Percentiles rank a stretch among this genome's conserved stretches.
phyloP scores from a whole-genome alignment of 768 basidiomycete genomes.

The Leccinum uliginosum region DNA sequence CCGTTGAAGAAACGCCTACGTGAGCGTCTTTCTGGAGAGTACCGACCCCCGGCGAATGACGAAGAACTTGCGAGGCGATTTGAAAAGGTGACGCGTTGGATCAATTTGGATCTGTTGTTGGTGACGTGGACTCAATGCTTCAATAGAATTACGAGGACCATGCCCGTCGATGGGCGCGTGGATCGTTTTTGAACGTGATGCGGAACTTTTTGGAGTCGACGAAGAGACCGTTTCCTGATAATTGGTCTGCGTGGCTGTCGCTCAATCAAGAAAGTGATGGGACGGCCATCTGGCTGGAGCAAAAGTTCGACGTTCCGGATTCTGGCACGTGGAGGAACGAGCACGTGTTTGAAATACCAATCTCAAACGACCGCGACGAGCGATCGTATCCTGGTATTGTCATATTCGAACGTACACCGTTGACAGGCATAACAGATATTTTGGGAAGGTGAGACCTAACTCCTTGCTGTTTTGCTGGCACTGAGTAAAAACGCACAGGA shows the following conservation, averaged over 20 bases:
- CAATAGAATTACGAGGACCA: slow-evolving; percentile 69
- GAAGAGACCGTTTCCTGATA: slow-evolving; percentile 25
- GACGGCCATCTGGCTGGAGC: slow-evolving; percentile 77
- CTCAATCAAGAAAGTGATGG: slow-evolving; percentile 67
- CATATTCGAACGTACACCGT: slow-evolving; percentile 71
- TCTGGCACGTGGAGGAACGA: slow-evolving; percentile 63
- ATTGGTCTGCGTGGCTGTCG: slow-evolving; percentile 73
- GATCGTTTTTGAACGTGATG: slow-evolving; percentile 52
- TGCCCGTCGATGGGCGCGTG: slow-evolving; percentile 67
- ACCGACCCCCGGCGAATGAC: slow-evolving; percentile 53
- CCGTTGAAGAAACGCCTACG: slow-evolving; percentile 29
- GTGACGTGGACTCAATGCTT: slow-evolving; percentile 4
- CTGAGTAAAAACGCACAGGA: slow-evolving; percentile 35
- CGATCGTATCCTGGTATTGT: slow-evolving; percentile 55
- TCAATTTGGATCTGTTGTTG: neutral
- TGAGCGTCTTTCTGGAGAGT: slow-evolving; percentile 39
- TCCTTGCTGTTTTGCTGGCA: neutral
- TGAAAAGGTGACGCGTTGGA: slow-evolving; percentile 49
- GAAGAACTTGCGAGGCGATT: slow-evolving; percentile 62
- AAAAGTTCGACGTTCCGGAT: slow-evolving; percentile 65
- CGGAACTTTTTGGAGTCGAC: slow-evolving; percentile 37
- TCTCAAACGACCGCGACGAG: slow-evolving; percentile 19
- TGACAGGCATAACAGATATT: slow-evolving; percentile 58
- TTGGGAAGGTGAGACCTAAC: slow-evolving; percentile 52
- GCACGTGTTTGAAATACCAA: slow-evolving; percentile 56